These are phyloP conservation scores for Epichloe baconii DNA, from an alignment of 2,329 filamentous ascomycete species.

Conservation along the genomic window DNA sequence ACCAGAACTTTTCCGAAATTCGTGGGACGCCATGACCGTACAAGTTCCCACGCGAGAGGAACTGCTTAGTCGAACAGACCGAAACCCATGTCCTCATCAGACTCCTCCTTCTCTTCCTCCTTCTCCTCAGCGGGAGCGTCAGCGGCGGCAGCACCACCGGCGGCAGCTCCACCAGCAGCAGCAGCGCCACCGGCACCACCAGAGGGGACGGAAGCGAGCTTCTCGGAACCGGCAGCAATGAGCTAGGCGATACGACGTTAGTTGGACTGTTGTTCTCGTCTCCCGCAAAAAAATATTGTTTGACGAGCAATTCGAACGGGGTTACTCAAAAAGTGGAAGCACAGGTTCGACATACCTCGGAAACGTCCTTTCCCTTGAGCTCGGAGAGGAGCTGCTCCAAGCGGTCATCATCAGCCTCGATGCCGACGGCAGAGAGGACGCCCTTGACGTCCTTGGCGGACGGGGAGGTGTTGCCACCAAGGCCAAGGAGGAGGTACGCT, in stretches of 20 bases:
- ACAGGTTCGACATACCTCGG: conserved; percentile 54
- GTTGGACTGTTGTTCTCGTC: background rate
- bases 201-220: conserved; percentile 95
- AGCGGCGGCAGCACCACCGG: conserved; percentile 51
- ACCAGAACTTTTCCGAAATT: conserved; percentile 21
- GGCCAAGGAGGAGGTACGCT: conserved; percentile 92
- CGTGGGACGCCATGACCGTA: conserved; percentile 19
- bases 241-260: conserved; percentile 42
- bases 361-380: conserved; percentile 84
- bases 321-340: too few species aligned
- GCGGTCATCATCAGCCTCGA: conserved; percentile 83
- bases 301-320: background rate
- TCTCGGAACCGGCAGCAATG: conserved; percentile 76
- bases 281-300: background rate
- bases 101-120: conserved; percentile 75
- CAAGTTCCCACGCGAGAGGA: conserved; percentile 12
- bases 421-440: conserved; percentile 86
- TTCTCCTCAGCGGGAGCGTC: conserved; percentile 42
- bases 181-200: conserved; percentile 68
- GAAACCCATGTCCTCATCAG: conserved; percentile 66
- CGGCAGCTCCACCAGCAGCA: conserved; percentile 52
- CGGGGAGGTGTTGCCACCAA: conserved; percentile 84
- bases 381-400: conserved; percentile 78
- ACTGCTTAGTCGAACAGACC: conserved; percentile 60
- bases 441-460: conserved; percentile 74